Conservation (phyloP, 2,329 filamentous ascomycete genomes). For the Fusarium algeriense region DNA sequence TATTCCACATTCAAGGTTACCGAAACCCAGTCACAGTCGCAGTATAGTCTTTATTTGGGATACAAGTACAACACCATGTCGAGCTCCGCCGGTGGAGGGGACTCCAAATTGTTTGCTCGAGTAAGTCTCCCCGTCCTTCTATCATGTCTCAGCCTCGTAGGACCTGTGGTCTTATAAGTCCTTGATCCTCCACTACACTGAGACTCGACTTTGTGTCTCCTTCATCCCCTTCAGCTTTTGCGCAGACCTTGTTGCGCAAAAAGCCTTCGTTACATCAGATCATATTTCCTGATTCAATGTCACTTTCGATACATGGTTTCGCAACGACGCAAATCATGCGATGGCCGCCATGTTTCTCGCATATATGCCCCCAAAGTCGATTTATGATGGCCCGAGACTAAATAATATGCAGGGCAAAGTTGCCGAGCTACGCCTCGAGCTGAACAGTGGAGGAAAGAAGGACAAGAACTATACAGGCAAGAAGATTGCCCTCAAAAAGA, state of each 20-base stretch:
- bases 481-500: conserved; percentile 99
- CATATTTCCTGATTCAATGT: conserved; percentile 23
- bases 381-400: conserved; percentile 62
- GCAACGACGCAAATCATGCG: conserved; percentile 12
- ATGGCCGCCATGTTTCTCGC: conserved; percentile 64
- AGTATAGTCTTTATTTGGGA: conserved; percentile 36
- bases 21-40: conserved; percentile 31
- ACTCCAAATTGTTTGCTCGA: conserved; percentile 99
- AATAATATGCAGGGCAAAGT: conserved; percentile 91
- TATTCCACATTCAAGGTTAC: conserved; percentile 42
- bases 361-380: conserved; percentile 61
- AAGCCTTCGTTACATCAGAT: neutral
- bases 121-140: conserved; percentile 66
- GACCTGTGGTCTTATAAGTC: conserved; percentile 28
- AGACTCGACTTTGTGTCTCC: conserved; percentile 18
- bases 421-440: conserved; percentile 92
- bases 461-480: conserved; percentile 96
- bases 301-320: conserved; percentile 7
- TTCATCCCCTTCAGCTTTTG: neutral
- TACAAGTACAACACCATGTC: conserved; percentile 62
- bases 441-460: conserved; percentile 95
- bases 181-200: conserved; percentile 8
- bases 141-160: conserved; percentile 33
- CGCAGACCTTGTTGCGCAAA: conserved; percentile 2
- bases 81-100: conserved; percentile 75